Percentiles rank a stretch among this genome's conserved stretches.
phyloP scores from a whole-genome alignment of 768 basidiomycete species.

The Kockovaella imperatae region DNA sequence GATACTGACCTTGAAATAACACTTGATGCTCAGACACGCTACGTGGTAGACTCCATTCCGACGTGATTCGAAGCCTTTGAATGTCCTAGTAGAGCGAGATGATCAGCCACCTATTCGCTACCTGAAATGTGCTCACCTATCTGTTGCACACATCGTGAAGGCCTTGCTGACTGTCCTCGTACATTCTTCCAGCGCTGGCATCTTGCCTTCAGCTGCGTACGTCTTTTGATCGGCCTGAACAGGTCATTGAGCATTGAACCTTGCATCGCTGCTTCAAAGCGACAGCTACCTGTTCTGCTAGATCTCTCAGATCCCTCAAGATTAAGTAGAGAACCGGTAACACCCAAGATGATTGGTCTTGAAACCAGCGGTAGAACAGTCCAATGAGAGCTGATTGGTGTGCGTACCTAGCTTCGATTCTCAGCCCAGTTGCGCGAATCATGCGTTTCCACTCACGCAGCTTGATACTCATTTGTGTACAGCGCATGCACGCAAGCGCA shows the following conservation, averaged over 20 bases:
- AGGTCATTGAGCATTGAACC: not conserved
- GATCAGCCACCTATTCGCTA: conserved; percentile 49
- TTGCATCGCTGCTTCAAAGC: not conserved
- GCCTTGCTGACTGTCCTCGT: conserved; percentile 80
- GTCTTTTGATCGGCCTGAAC: conserved; percentile 43
- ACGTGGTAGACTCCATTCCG: conserved; percentile 94
- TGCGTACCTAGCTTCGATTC: conserved; percentile 24
- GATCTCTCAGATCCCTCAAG: conserved; percentile 68
- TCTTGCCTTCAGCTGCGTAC: conserved; percentile 49
- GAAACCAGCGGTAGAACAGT: conserved; percentile 68
- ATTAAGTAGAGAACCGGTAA: conserved; percentile 74
- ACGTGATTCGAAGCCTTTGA: conserved; percentile 50
- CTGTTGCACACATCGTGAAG: conserved; percentile 80
- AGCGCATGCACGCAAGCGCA: conserved; percentile 32
- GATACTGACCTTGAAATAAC: conserved; percentile 75
- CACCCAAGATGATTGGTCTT: conserved; percentile 77
- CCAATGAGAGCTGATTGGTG: conserved; percentile 46
- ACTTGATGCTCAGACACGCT: conserved; percentile 82
- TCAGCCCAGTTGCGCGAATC: too few relatives aligned
- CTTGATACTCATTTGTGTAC: conserved; percentile 20
- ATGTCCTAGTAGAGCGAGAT: conserved; percentile 45
- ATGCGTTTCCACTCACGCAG: too few relatives aligned
- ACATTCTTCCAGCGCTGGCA: conserved; percentile 72
- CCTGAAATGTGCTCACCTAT: conserved; percentile 55
- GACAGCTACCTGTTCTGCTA: conserved; percentile 67